These are phyloP conservation scores for Neophaeococcomyces mojaviensis DNA, from an alignment of 2,329 filamentous ascomycete species.

Conservation along the genomic window DNA sequence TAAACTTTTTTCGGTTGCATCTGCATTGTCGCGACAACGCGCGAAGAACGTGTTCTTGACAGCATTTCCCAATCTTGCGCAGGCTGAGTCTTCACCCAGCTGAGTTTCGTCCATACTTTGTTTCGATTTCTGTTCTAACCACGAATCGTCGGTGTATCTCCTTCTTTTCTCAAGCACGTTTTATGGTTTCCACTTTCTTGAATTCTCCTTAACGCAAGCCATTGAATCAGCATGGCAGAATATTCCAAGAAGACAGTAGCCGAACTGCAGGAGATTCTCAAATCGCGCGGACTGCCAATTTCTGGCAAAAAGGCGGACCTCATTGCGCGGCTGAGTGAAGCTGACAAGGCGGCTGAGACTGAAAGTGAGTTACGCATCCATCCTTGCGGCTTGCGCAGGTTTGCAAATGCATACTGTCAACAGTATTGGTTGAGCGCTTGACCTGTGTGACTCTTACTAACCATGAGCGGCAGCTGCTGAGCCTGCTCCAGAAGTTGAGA, in stretches of 20 bases:
- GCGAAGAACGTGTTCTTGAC: too few species aligned
- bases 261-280: constrained; percentile 43
- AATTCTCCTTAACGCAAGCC: constrained; percentile 3
- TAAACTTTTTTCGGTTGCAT: too few species aligned
- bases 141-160: too few species aligned
- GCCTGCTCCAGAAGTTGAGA: constrained; percentile 9
- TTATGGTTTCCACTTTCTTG: background rate
- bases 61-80: too few species aligned
- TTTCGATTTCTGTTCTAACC: background rate
- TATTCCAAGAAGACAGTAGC: constrained; percentile 45
- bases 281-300: constrained; percentile 39
- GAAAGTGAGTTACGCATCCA: constrained; percentile 14
- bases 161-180: too few species aligned
- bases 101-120: too few species aligned
- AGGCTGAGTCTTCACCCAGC: too few species aligned
- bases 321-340: constrained; percentile 39
- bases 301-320: constrained; percentile 45
- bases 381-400: constrained; percentile 14
- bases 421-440: background rate
- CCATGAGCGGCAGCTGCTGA: constrained; percentile 19
- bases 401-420: constrained; percentile 1
- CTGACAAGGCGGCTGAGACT: constrained; percentile 27
- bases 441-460: constrained; percentile 16
- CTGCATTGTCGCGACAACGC: too few species aligned
- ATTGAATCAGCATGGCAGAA: constrained; percentile 26